A percentile compares a stretch with the other conserved stretches of the same genome.
These are phyloP conservation scores for Pneumocystis wakefieldiae DNA, from an alignment of 1,139 yeast species.

Conservation along the genomic window DNA sequence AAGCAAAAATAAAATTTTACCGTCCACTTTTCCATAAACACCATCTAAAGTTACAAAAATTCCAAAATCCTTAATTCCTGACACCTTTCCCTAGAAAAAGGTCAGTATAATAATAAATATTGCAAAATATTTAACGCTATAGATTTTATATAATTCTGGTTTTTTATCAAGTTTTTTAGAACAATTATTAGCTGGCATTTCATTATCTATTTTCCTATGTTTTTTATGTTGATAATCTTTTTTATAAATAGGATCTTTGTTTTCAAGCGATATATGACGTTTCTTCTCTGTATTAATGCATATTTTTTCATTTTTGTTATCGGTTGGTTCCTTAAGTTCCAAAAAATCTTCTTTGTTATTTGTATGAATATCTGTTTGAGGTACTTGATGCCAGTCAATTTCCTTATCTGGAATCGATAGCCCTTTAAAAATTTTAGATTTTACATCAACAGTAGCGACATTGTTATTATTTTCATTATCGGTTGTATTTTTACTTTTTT, in stretches of 20 bases:
- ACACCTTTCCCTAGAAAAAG: conserved; percentile 36
- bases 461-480: background rate
- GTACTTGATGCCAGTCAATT: conserved; percentile 5
- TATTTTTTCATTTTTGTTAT: background rate
- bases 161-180: conserved; percentile 19
- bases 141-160: conserved; percentile 34
- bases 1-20: background rate
- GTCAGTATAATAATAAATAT: background rate
- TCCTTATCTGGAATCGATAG: conserved; percentile 9
- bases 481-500: background rate
- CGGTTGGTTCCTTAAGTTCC: conserved; percentile 3
- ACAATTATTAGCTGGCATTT: background rate
- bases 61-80: conserved; percentile 52
- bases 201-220: conserved; percentile 1
- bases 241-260: background rate
- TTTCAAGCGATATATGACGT: conserved; percentile 2
- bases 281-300: background rate
- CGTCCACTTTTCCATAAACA: conserved; percentile 25
- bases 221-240: conserved; percentile 3
- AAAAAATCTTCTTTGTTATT: conserved; percentile 6
- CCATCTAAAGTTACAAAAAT: conserved; percentile 50
- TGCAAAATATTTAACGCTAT: conserved; percentile 19
- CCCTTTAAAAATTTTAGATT: conserved; percentile 11
- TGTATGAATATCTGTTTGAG: background rate
- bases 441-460: conserved; percentile 1